These are phyloP conservation scores for Cladosporium sp. DNA, from an alignment of 2,329 filamentous ascomycete species.

Conservation along the genomic window DNA sequence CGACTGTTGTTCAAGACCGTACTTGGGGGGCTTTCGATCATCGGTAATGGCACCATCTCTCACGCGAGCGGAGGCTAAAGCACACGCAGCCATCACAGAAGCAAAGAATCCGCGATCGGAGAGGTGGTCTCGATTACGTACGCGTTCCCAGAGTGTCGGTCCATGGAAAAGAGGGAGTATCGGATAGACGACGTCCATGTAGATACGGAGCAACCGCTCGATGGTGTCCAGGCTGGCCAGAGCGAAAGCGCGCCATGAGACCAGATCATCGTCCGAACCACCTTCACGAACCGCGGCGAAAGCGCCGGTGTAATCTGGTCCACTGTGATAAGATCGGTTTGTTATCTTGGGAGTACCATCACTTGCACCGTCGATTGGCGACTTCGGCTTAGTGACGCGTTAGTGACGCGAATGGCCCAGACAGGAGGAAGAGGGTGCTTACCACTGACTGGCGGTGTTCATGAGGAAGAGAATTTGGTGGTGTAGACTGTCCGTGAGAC, in stretches of 20 bases:
- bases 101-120: conserved; percentile 50
- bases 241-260: conserved; percentile 47
- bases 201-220: conserved; percentile 48
- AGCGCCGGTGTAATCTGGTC: conserved; percentile 28
- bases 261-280: conserved; percentile 29
- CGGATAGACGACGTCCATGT: conserved; percentile 58
- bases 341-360: not conserved
- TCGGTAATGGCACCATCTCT: conserved; percentile 52
- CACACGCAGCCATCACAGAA: conserved; percentile 55
- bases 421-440: not conserved
- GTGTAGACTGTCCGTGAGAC: conserved; percentile 22
- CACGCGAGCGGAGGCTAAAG: conserved; percentile 52
- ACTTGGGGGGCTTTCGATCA: conserved; percentile 33
- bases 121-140: conserved; percentile 49
- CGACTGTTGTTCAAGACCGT: conserved; percentile 35
- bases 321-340: not conserved
- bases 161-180: conserved; percentile 57
- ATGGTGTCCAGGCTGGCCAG: conserved; percentile 45
- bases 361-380: conserved; percentile 4
- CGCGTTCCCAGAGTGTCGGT: conserved; percentile 44
- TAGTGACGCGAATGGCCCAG: not conserved
- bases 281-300: conserved; percentile 31
- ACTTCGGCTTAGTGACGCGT: conserved; percentile 11
- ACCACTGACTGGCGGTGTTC: conserved; percentile 24
- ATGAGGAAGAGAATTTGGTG: conserved; percentile 31